Percentiles rank a stretch among this genome's conserved stretches.
phyloP scores from a whole-genome alignment of 208 protist genomes.

The Angomonas deanei region DNA sequence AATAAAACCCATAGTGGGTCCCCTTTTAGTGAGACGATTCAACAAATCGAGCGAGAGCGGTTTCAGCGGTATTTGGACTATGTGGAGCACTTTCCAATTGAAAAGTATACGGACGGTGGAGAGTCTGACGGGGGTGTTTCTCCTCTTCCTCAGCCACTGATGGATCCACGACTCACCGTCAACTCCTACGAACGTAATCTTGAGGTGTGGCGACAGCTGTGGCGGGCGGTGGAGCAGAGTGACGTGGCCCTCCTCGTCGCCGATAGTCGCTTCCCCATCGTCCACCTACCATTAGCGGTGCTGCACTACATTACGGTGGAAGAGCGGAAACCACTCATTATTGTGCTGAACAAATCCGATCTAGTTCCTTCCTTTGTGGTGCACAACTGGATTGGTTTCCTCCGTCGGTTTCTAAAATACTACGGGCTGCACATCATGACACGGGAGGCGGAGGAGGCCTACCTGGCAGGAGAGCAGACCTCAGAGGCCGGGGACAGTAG shows the following conservation, averaged over 20 bases:
- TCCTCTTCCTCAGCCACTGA: no score
- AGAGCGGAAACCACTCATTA: slow-evolving; percentile 85
- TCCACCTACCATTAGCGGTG: slow-evolving; percentile 92
- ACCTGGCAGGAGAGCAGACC: background rate
- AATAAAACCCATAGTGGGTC: background rate
- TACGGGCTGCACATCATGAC: slow-evolving; percentile 21
- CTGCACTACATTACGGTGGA: slow-evolving; percentile 84
- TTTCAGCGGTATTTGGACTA: slow-evolving; percentile 39
- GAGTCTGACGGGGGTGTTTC: no score
- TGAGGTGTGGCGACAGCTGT: slow-evolving; percentile 98
- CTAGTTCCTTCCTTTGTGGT: slow-evolving; percentile 63
- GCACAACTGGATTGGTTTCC: slow-evolving; percentile 64
- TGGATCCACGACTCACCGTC: slow-evolving; percentile 32
- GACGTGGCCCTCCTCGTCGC: slow-evolving; percentile 94
- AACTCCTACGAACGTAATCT: slow-evolving; percentile 96
- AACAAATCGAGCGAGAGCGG: slow-evolving; percentile 36
- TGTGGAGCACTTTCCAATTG: slow-evolving; percentile 40
- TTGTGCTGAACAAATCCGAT: slow-evolving; percentile 96
- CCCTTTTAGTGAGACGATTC: slow-evolving; percentile 4
- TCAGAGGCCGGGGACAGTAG: background rate
- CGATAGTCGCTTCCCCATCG: slow-evolving; percentile 93
- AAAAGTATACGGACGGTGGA: background rate
- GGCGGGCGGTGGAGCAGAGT: slow-evolving; percentile 94
- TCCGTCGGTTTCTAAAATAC: slow-evolving; percentile 46
- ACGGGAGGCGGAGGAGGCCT: background rate